Conservation (phyloP, 2,329 filamentous ascomycete species). For the Sporothrix humicola region DNA sequence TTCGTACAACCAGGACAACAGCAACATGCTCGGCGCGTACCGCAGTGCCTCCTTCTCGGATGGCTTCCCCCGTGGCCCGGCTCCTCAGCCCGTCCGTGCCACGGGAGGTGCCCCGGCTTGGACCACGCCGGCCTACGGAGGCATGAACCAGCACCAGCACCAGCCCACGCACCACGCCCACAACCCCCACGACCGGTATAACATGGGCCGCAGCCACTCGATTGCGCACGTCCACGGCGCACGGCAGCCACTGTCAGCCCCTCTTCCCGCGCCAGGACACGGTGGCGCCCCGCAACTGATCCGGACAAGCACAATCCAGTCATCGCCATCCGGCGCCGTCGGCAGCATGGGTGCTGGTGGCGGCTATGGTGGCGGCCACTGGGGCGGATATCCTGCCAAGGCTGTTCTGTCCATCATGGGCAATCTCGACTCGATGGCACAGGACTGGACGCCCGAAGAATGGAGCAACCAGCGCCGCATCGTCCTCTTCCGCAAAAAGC, state of each 20-base stretch:
- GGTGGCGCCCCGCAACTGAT: conserved; percentile 55
- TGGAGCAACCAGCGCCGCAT: conserved; percentile 78
- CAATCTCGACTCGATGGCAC: conserved; percentile 82
- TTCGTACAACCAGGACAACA: conserved; percentile 49
- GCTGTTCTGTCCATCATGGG: conserved; percentile 84
- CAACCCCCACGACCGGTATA: conserved; percentile 37
- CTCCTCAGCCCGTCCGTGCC: conserved; percentile 46
- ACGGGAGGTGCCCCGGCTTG: conserved; percentile 41
- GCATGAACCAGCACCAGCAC: conserved; percentile 39
- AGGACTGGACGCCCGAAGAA: conserved; percentile 83
- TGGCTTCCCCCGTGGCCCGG: conserved; percentile 50
- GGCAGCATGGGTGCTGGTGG: conserved; percentile 43
- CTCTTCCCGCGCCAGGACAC: conserved; percentile 55
- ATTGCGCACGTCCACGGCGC: conserved; percentile 51
- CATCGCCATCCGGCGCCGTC: conserved; percentile 37
- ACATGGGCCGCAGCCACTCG: conserved; percentile 46
- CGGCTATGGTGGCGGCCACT: conserved; percentile 70
- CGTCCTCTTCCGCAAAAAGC: conserved; percentile 84
- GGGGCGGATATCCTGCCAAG: conserved; percentile 82
- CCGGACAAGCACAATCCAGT: conserved; percentile 61
- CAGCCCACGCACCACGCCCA: conserved; percentile 29
- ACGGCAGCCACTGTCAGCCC: conserved; percentile 54
- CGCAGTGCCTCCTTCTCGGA: conserved; percentile 59
- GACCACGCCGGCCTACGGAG: conserved; percentile 53
- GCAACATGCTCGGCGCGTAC: conserved; percentile 63